Percentiles rank a stretch among this genome's conserved stretches.
Evolutionary conservation across 1,284 basidiomycete species (phyloP).

Genomic region (Ustilago trichophora): DNA sequence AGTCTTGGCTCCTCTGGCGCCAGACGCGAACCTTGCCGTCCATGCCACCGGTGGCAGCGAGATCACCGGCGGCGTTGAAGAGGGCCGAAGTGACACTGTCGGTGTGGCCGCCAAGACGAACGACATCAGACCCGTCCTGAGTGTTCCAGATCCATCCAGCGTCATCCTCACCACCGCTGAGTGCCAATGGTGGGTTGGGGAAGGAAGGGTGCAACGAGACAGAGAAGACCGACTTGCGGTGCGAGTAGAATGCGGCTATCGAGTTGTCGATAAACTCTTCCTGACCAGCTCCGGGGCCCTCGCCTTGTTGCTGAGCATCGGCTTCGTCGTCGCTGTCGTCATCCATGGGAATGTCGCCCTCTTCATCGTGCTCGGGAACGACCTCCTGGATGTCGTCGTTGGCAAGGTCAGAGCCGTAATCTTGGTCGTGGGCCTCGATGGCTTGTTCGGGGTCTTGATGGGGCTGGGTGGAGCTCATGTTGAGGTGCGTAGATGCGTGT

Average conservation of each 20-base stretch:
- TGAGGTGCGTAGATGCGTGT: background rate
- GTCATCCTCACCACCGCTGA: constrained; percentile 95
- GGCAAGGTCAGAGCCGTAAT: constrained; percentile 40
- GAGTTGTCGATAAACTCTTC: constrained; percentile 61
- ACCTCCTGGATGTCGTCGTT: constrained; percentile 46
- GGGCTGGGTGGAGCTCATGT: constrained; percentile 31
- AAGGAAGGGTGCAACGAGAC: constrained; percentile 77
- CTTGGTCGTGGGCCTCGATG: constrained; percentile 38
- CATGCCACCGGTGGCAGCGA: constrained; percentile 95
- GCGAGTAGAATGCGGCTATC: constrained; percentile 64
- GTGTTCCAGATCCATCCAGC: constrained; percentile 92
- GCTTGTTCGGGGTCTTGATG: constrained; percentile 15
- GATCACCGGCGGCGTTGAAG: constrained; percentile 87
- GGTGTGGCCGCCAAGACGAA: constrained; percentile 86
- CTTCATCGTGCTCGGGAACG: constrained; percentile 44
- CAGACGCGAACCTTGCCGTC: constrained; percentile 92
- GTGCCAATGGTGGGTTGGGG: constrained; percentile 83
- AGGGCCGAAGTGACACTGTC: constrained; percentile 85
- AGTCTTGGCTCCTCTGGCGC: constrained; percentile 72
- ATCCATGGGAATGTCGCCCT: constrained; percentile 48
- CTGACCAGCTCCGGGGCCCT: constrained; percentile 29
- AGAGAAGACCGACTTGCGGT: constrained; percentile 77
- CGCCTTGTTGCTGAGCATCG: constrained; percentile 4
- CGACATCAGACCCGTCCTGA: constrained; percentile 80
- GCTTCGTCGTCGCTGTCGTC: constrained; percentile 38